A percentile compares a stretch with the other conserved stretches of the same genome.
These are phyloP conservation scores for Diaporthe humulicola DNA, from an alignment of 2,329 filamentous ascomycete genomes.

Conservation along the genomic window DNA sequence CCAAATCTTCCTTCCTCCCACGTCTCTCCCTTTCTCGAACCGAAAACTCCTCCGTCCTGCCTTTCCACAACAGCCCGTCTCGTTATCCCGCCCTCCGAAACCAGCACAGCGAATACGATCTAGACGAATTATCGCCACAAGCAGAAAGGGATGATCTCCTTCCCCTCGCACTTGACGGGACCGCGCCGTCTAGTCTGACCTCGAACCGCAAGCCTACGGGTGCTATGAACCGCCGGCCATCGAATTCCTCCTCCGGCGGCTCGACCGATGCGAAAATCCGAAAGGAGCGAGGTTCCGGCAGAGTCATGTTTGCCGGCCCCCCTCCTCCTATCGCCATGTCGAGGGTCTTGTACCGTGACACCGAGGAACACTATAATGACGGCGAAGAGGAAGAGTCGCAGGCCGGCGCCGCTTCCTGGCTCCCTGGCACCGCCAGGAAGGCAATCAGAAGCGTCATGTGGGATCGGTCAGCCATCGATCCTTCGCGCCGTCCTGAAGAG, in stretches of 20 bases:
- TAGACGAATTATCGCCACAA: slow-evolving; percentile 50
- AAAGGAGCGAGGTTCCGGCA: slow-evolving; percentile 46
- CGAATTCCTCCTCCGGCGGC: slow-evolving; percentile 40
- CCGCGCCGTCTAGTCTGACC: slow-evolving; percentile 21
- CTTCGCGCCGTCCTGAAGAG: slow-evolving; percentile 36
- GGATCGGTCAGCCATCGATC: slow-evolving; percentile 45
- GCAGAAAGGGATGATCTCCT: slow-evolving; percentile 45
- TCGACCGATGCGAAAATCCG: slow-evolving; percentile 44
- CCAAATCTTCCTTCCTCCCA: slow-evolving; percentile 48
- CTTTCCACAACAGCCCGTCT: slow-evolving; percentile 44
- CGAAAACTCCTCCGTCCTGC: slow-evolving; percentile 45
- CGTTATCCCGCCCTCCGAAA: slow-evolving; percentile 45
- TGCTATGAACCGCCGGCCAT: slow-evolving; percentile 34
- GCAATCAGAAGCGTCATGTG: slow-evolving; percentile 55
- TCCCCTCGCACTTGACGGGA: slow-evolving; percentile 35
- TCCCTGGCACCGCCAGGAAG: slow-evolving; percentile 43
- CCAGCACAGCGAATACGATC: slow-evolving; percentile 51
- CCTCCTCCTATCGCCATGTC: slow-evolving; percentile 65
- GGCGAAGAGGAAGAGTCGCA: slow-evolving; percentile 20
- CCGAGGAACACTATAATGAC: slow-evolving; percentile 45
- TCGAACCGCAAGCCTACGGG: slow-evolving; percentile 39
- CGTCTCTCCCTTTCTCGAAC: slow-evolving; percentile 46
- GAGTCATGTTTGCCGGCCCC: slow-evolving; percentile 60
- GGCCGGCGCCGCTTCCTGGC: slow-evolving; percentile 38
- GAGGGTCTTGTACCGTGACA: slow-evolving; percentile 51